Evolutionary conservation across 805 yeast species (phyloP).

Genomic region (Yamadazyma endophytica): DNA sequence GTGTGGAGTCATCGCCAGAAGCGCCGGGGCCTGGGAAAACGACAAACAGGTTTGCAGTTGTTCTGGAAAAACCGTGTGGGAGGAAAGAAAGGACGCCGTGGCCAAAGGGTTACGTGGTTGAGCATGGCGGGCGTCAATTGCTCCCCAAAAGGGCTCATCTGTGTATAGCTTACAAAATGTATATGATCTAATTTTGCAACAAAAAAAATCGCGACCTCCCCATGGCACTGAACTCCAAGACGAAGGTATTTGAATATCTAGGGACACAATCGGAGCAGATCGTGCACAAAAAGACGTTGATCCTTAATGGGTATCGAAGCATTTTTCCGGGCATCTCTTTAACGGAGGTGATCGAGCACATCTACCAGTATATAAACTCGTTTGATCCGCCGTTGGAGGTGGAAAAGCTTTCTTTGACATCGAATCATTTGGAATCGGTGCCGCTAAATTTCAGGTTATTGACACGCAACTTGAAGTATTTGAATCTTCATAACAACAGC

Average conservation of each 20-base stretch:
- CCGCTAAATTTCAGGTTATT: slow-evolving; percentile 46
- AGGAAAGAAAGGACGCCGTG: slow-evolving; percentile 79
- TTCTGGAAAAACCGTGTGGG: slow-evolving; percentile 94
- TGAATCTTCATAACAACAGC: slow-evolving; percentile 63
- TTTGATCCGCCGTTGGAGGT: slow-evolving; percentile 26
- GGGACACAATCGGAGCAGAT: slow-evolving; percentile 21
- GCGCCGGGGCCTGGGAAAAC: slow-evolving; percentile 98
- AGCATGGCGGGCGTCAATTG: neutral
- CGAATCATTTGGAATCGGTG: slow-evolving; percentile 43
- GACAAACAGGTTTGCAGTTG: slow-evolving; percentile 91
- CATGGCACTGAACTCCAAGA: slow-evolving; percentile 2
- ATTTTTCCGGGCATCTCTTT: slow-evolving; percentile 8
- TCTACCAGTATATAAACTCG: slow-evolving; percentile 18
- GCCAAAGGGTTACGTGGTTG: slow-evolving; percentile 40
- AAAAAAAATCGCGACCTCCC: too few relatives aligned
- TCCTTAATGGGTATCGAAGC: slow-evolving; percentile 13
- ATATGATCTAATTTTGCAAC: neutral
- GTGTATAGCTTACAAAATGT: neutral
- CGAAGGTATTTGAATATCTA: slow-evolving; percentile 12
- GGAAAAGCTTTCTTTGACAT: slow-evolving; percentile 52
- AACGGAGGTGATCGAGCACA: slow-evolving; percentile 18
- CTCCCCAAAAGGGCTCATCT: neutral
- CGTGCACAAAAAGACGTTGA: slow-evolving; percentile 16
- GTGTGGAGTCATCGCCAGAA: slow-evolving; percentile 89
- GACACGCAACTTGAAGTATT: slow-evolving; percentile 43